Base-by-base conservation (phyloP, 148 eudicot genomes). In the Vaccinium corymbosum region DNA sequence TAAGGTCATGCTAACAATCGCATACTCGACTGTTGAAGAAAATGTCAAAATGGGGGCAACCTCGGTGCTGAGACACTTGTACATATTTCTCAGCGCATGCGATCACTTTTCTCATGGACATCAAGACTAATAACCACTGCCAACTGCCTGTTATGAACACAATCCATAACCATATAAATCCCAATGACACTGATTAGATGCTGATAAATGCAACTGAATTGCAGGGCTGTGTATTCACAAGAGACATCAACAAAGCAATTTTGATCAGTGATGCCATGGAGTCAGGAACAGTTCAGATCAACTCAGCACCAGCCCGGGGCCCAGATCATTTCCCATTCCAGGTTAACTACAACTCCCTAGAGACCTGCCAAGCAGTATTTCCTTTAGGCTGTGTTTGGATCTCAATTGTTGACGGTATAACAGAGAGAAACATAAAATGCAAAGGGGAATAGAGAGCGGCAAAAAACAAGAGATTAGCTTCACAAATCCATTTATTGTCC, bases 321-420 rank as follows among this genome's bases (percentile, higher is more conserved):
- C 99, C 99, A 0, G 99, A 96, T 86, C 99, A 96, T 87, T 96
- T 96, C 77, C 99, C 99, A 10, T 96, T 96, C 87, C 99, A 96
- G 94, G 99, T 93, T 29, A 85, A 75, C 73, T 79, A 11, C 52
- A 68, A 29, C 78, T 80, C 84, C 66, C 76, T 11, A 66, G 71
- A 22, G 71, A 64, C 66, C 71, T 68, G 16, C 73, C 19, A 68
- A 64, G 14, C 70, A 22, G 10, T 64, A 22, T 64, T 64, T 25
- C 9, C 13, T 68, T 68, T 29, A 68, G 42, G 42, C 19, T 68
- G 73, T 68, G 73, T 68, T 68, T 13, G 73, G 17, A 68, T 68
- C 73, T 27, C 17, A 29, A 27, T 15, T 29, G 17, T 13, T 2
- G 7, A 64, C 4, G 32, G 70, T 12, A 9, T 22, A 9, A 22